These are phyloP conservation scores for Hypoxylon subgilvum DNA, from an alignment of 495 filamentous ascomycete species.

Conservation along the genomic window DNA sequence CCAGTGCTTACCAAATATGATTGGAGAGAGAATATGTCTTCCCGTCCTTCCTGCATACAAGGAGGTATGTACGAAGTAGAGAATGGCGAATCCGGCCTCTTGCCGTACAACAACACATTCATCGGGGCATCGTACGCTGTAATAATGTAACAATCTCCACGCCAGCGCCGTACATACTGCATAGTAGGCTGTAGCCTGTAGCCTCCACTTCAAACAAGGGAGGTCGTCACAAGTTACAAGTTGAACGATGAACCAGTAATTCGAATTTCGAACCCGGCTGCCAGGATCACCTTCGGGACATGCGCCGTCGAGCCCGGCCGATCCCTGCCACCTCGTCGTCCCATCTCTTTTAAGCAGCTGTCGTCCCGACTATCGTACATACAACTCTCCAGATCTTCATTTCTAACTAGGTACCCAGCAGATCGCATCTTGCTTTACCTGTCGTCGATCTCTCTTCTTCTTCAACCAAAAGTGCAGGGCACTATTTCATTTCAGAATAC, in stretches of 20 bases:
- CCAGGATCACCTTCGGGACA: background rate
- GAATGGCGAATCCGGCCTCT: background rate
- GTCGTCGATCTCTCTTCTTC: slow-evolving; percentile 13
- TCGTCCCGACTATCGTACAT: background rate
- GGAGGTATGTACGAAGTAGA: background rate
- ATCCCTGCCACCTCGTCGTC: slow-evolving; percentile 12
- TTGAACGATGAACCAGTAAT: no score
- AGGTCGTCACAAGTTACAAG: background rate
- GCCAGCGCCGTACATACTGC: background rate
- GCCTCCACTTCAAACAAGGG: no score
- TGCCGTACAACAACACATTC: background rate
- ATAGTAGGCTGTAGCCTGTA: no score
- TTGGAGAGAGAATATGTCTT: slow-evolving; percentile 2
- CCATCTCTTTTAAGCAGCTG: slow-evolving; percentile 16
- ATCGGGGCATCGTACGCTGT: no score
- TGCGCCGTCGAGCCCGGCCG: slow-evolving; percentile 3
- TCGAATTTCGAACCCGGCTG: background rate
- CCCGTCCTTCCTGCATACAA: background rate
- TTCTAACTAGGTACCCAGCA: background rate
- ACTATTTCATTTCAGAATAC: slow-evolving; percentile 21
- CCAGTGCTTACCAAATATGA: slow-evolving; percentile 17
- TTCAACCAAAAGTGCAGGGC: slow-evolving; percentile 30
- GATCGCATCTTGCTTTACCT: slow-evolving; percentile 1
- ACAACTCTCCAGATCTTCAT: background rate
- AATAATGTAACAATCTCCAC: no score